Evolutionary conservation across 1,139 yeast species (phyloP), one percentile per base, ranked within the genome.

Genomic region (Suhomyces ambrosiae): DNA sequence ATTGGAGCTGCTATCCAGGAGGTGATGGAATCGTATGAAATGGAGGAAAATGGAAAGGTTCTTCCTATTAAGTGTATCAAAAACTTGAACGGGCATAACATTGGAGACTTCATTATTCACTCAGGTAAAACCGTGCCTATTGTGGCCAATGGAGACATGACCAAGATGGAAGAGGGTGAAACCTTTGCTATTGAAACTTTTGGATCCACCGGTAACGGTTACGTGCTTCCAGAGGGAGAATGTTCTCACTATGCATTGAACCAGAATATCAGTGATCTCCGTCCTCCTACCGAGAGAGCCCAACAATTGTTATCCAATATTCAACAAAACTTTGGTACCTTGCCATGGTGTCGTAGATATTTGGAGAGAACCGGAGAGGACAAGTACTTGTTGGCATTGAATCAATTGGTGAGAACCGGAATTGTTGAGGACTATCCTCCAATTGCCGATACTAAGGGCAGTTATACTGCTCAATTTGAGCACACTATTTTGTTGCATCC

Each of bases 81-180:
- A 49, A 92, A 92, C 65, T 78, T 92, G 59, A 86, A 89, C 60
- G 99, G 99, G 30, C 99, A 92, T 68, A 89, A 82, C 57, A 94
- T 92, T 52, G 82, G 79, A 24, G 90, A 83, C 38, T 89, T 74
- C 63, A 74, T 73, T 37, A 92, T 92, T 54, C 99, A 92, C 63
- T 94, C 90, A 25, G 97, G 97, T 46, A 92, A 92, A 61, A 81
- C 94, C 14, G 97, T 92, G 32, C 99, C 99, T 14, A 92, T 94
- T 56, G 95, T 92, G 28, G 85, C 90, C 56, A 87, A 86, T 53
- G 92, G 90, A 9, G 98, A 92, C 61, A 79, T 78, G 64, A 90
- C 97, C 16, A 90, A 90, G 72, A 90, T 92, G 97, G 99, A 94
- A 62, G 99, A 92, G 68, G 97, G 97, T 45, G 98, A 92, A 61